phyloP scores from a whole-genome alignment of 163 green algal species.

The Scenedesmus sp. region DNA sequence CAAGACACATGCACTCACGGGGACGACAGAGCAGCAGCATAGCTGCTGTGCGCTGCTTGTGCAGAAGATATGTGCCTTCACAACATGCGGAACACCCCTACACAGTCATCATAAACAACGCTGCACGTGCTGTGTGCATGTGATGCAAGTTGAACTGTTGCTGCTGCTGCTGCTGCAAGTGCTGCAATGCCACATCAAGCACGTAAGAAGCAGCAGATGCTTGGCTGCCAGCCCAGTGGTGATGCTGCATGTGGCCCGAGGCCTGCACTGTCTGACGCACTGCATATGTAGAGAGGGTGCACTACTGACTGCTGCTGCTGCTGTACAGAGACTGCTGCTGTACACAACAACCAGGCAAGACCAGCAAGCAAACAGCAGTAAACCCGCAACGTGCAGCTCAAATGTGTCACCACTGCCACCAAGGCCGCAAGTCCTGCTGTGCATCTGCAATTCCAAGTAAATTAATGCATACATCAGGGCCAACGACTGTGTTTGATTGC shows the following conservation, averaged over 20 bases:
- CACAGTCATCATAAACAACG: background rate
- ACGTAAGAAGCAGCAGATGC: background rate
- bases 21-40: background rate
- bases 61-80: background rate
- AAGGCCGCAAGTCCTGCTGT: background rate
- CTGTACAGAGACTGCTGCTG: background rate
- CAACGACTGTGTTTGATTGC: background rate
- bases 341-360: background rate
- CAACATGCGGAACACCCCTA: background rate
- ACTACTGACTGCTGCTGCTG: background rate
- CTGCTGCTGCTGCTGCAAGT: background rate
- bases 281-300: background rate
- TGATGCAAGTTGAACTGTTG: background rate
- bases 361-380: background rate
- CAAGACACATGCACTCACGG: background rate
- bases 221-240: too few relatives aligned
- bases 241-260: too few relatives aligned
- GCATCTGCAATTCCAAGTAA: background rate
- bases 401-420: background rate
- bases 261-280: too few relatives aligned
- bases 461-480: background rate
- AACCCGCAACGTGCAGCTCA: background rate
- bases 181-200: background rate
- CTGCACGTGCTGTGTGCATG: background rate
- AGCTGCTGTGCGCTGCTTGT: background rate